Evolutionary conservation across 2,329 filamentous ascomycete genomes (phyloP).

Genomic region (Cylindrodendrum hubeiense): DNA sequence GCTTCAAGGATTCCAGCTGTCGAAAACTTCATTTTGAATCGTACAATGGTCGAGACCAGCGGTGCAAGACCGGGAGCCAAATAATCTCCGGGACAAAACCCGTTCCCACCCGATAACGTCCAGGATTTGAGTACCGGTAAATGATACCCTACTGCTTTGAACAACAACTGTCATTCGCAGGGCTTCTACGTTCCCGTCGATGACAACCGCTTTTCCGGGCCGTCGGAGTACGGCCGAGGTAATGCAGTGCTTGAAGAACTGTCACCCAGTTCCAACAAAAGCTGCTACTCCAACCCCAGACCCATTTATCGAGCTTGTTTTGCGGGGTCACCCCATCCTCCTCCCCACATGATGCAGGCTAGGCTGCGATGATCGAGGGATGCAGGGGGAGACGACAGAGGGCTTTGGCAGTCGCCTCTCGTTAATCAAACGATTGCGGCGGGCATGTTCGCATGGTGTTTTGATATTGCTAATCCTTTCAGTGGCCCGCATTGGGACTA

Average conservation of each 20-base stretch:
- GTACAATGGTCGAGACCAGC: neutral
- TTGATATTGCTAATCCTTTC: no score
- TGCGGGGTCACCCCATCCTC: conserved; percentile 14
- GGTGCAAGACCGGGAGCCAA: neutral
- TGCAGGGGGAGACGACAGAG: neutral
- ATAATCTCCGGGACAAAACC: neutral
- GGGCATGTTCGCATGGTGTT: neutral
- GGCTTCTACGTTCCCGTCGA: neutral
- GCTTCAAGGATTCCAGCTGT: neutral
- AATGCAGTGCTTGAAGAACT: neutral
- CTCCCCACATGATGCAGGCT: conserved; percentile 16
- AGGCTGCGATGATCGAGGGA: conserved; percentile 6
- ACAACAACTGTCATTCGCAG: neutral
- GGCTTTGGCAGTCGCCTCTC: neutral
- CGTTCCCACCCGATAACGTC: neutral
- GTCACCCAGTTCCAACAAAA: neutral
- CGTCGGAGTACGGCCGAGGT: conserved; percentile 20
- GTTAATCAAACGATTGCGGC: no score
- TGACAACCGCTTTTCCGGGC: conserved; percentile 8
- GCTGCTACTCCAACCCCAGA: neutral
- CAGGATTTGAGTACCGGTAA: neutral
- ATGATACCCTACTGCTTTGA: no score
- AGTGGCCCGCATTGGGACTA: no score
- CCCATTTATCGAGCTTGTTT: conserved; percentile 8
- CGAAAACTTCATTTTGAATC: neutral